Conservation (phyloP, 345 rosid species). For the Gossypium arboreum region DNA sequence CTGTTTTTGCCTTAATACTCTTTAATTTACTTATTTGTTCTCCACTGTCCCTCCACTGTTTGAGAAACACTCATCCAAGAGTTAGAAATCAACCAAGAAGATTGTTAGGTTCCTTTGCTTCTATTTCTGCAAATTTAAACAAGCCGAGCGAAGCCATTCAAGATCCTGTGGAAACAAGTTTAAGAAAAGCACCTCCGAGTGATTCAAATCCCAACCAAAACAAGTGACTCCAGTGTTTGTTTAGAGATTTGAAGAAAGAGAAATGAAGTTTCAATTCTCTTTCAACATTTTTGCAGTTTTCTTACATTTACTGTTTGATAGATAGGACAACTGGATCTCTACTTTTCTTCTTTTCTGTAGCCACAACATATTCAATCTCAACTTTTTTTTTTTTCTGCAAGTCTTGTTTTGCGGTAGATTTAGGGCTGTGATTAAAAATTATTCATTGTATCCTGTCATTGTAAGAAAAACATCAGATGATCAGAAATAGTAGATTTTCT, state of each 20-base stretch:
- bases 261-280: conserved; percentile 14
- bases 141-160: conserved; percentile 22
- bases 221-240: conserved; percentile 26
- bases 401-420: conserved; percentile 22
- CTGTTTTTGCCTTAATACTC: conserved; percentile 24
- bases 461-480: conserved; percentile 12
- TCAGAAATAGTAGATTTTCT: conserved; percentile 8
- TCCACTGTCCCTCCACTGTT: conserved; percentile 16
- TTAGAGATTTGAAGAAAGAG: conserved; percentile 28
- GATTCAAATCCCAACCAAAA: conserved; percentile 52
- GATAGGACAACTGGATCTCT: conserved; percentile 20
- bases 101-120: conserved; percentile 30
- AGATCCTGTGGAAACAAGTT: conserved; percentile 37
- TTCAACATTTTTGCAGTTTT: conserved; percentile 28
- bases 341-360: background rate
- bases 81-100: conserved; percentile 31
- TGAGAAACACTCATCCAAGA: conserved; percentile 19
- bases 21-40: conserved; percentile 25
- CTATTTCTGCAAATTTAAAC: conserved; percentile 20
- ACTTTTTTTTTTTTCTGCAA: background rate
- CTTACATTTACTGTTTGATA: conserved; percentile 10
- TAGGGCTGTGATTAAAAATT: conserved; percentile 13
- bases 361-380: background rate
- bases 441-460: conserved; percentile 14
- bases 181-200: conserved; percentile 45